Evolutionary conservation across 176 grass and related monocot species (phyloP).

Genomic region (Musa schizocarpa): DNA sequence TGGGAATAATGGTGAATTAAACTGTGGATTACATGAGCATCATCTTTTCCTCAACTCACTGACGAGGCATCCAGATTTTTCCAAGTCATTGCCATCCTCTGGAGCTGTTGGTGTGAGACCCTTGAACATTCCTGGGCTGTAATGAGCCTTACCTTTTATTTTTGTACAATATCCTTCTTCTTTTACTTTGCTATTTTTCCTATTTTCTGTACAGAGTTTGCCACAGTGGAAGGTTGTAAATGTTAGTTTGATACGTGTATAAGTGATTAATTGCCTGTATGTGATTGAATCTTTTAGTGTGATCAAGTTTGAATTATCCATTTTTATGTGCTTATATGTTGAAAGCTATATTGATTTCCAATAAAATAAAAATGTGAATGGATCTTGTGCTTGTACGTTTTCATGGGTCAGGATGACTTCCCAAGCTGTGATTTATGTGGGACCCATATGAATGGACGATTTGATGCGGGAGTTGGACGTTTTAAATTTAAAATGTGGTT

Average conservation of each 20-base stretch:
- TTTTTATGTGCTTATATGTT: too few relatives aligned
- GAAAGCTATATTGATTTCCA: too few relatives aligned
- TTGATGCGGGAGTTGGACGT: too few relatives aligned
- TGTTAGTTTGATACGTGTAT: neutral
- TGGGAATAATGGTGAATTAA: slow-evolving; percentile 7
- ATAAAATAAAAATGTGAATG: too few relatives aligned
- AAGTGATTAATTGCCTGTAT: too few relatives aligned
- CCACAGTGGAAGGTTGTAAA: neutral
- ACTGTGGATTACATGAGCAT: slow-evolving; percentile 1
- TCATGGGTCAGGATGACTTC: too few relatives aligned
- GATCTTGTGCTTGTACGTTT: too few relatives aligned
- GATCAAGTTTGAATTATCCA: too few relatives aligned
- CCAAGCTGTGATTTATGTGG: too few relatives aligned
- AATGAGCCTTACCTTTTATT: neutral
- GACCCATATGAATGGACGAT: too few relatives aligned
- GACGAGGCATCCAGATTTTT: slow-evolving; percentile 16
- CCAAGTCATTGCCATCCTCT: neutral
- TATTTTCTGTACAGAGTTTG: neutral
- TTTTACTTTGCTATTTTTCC: neutral
- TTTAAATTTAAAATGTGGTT: too few relatives aligned
- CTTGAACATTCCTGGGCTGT: neutral
- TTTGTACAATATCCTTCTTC: neutral
- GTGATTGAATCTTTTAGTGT: too few relatives aligned
- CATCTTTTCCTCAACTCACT: slow-evolving; percentile 7
- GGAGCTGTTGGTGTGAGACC: neutral